Evolutionary conservation across 78 protist genomes (phyloP).

Genomic region (Bigelowiella natans): DNA sequence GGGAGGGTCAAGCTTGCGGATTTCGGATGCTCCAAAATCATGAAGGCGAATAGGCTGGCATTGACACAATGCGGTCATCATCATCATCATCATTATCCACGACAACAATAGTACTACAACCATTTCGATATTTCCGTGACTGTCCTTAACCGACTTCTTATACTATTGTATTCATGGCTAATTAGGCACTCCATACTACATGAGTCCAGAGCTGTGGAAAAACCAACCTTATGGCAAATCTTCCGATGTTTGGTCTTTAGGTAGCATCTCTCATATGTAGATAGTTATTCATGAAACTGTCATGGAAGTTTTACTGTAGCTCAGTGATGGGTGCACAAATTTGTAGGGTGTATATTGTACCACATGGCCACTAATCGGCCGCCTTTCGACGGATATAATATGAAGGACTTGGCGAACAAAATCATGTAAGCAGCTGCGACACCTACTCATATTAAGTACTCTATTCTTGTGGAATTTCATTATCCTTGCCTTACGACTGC

Average conservation of each 20-base stretch:
- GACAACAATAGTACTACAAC: too few species aligned
- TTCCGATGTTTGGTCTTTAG: not conserved
- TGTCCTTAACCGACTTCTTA: too few species aligned
- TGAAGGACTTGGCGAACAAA: not conserved
- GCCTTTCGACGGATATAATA: not conserved
- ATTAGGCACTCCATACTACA: not conserved
- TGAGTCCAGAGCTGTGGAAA: not conserved
- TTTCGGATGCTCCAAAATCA: not conserved
- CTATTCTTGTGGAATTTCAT: too few species aligned
- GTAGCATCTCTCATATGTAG: not conserved
- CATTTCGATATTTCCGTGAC: too few species aligned
- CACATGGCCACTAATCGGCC: not conserved
- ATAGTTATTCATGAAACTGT: not conserved
- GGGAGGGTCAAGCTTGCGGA: not conserved
- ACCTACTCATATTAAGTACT: too few species aligned
- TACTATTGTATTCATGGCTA: too few species aligned
- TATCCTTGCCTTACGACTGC: too few species aligned
- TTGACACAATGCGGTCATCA: not conserved
- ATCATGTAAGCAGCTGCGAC: too few species aligned
- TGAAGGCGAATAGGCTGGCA: not conserved
- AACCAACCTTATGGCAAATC: not conserved
- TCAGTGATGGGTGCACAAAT: not conserved
- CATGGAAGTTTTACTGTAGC: not conserved
- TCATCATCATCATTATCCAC: too few species aligned
- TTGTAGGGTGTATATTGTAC: not conserved